Conservation (phyloP, 1,139 yeast species). For the Diutina catenulata region DNA sequence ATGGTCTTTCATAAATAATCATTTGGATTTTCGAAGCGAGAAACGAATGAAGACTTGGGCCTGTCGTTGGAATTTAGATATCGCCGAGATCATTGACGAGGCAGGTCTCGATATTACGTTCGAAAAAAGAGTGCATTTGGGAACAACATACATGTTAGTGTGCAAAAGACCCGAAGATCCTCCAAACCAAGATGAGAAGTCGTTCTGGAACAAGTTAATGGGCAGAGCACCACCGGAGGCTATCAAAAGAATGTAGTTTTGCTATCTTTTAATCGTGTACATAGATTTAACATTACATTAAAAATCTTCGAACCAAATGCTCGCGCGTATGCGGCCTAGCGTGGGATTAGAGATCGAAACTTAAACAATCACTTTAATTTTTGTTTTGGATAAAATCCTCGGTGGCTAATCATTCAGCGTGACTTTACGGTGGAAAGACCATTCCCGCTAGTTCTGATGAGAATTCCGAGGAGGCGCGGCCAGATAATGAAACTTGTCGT, state of each 20-base stretch:
- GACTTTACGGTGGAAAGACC: no score
- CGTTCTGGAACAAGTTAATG: conserved; percentile 26
- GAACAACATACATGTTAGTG: conserved; percentile 85
- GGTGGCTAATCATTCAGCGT: no score
- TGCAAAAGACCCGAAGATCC: conserved; percentile 65
- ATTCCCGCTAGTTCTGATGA: no score
- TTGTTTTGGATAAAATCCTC: no score
- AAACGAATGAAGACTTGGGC: conserved; percentile 89
- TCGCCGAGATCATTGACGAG: conserved; percentile 71
- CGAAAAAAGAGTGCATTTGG: conserved; percentile 74
- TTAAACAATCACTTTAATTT: no score
- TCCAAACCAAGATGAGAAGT: conserved; percentile 28
- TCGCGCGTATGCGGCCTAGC: no score
- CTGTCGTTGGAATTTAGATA: conserved; percentile 93
- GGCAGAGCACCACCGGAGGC: background rate
- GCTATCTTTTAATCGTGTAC: no score
- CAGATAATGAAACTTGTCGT: no score
- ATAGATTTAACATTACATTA: no score
- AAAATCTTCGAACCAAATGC: no score
- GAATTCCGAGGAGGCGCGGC: no score
- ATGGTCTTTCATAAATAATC: conserved; percentile 65
- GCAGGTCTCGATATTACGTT: conserved; percentile 78
- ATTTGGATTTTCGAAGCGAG: conserved; percentile 74
- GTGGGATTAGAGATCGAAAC: no score
- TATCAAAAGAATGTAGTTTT: background rate